A percentile compares a stretch with the other conserved stretches of the same genome.
Conservation (phyloP, 306 rosid genomes). For the Acacia acuminata region DNA sequence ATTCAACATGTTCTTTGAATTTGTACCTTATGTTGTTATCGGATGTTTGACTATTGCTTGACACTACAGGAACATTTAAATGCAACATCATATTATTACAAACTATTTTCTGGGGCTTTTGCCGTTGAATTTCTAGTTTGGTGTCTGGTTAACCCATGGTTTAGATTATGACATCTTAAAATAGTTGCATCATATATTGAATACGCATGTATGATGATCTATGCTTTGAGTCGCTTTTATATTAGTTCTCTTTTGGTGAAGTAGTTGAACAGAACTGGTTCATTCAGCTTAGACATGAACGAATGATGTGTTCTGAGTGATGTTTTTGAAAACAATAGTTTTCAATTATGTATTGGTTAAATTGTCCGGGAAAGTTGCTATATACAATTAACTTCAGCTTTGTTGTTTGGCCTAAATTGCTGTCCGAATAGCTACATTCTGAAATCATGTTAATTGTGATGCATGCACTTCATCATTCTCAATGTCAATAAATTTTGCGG, state of each 20-base stretch:
- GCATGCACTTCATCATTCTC: background rate
- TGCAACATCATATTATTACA: background rate
- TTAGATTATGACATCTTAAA: background rate
- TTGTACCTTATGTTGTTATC: background rate
- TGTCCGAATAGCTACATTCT: background rate
- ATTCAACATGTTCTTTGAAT: background rate
- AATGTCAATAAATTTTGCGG: background rate
- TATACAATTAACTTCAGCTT: background rate
- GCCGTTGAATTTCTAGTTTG: background rate
- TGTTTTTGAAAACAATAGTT: background rate
- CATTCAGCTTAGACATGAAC: background rate
- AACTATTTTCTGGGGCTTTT: background rate
- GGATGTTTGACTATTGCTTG: background rate
- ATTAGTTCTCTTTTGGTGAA: background rate
- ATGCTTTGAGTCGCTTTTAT: background rate
- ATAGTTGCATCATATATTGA: background rate
- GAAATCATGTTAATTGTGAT: background rate
- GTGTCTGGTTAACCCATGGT: background rate
- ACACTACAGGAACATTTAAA: constrained; percentile 1
- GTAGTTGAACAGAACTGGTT: background rate
- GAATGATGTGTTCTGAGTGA: background rate
- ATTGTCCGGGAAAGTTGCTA: background rate
- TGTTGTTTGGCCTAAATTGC: background rate
- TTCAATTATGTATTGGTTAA: background rate
- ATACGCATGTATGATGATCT: background rate